phyloP scores from a whole-genome alignment of 306 rosid genomes.

The Prunus mongolica region DNA sequence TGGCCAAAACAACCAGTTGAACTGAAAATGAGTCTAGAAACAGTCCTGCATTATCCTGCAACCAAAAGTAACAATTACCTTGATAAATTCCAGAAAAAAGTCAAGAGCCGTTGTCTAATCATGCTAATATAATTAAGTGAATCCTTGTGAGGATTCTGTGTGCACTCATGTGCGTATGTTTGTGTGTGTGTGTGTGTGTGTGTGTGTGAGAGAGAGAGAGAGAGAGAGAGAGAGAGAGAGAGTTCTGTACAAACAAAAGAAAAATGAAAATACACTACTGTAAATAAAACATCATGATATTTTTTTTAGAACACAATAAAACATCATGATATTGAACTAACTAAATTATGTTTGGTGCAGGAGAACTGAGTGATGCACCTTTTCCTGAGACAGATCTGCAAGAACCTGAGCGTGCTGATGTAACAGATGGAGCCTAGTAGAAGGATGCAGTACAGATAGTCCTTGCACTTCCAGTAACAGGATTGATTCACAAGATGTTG shows the following conservation, averaged over 20 bases:
- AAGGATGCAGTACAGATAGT: conserved; percentile 53
- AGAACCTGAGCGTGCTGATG: conserved; percentile 64
- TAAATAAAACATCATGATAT: background rate
- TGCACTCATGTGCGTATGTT: no score
- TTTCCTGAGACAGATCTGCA: conserved; percentile 61
- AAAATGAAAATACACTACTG: background rate
- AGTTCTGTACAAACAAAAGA: no score
- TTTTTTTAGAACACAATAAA: background rate
- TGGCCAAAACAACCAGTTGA: conserved; percentile 81
- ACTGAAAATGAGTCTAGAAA: conserved; percentile 75
- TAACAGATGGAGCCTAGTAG: conserved; percentile 55
- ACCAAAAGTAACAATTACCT: conserved; percentile 25
- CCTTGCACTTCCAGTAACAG: conserved; percentile 50
- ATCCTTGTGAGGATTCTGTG: no score
- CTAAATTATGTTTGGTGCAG: background rate
- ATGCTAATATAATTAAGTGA: no score
- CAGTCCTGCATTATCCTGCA: conserved; percentile 54
- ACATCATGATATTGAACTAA: background rate
- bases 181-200: no score
- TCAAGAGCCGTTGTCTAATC: no score
- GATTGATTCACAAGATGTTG: conserved; percentile 33
- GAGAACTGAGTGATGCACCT: conserved; percentile 33
- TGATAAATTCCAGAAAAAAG: background rate
- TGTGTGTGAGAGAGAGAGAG: no score
- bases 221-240: no score